A percentile compares a stretch with the other conserved stretches of the same genome.
These are phyloP conservation scores for Earliella scabrosa DNA, from an alignment of 1,284 basidiomycete genomes.

Conservation along the genomic window DNA sequence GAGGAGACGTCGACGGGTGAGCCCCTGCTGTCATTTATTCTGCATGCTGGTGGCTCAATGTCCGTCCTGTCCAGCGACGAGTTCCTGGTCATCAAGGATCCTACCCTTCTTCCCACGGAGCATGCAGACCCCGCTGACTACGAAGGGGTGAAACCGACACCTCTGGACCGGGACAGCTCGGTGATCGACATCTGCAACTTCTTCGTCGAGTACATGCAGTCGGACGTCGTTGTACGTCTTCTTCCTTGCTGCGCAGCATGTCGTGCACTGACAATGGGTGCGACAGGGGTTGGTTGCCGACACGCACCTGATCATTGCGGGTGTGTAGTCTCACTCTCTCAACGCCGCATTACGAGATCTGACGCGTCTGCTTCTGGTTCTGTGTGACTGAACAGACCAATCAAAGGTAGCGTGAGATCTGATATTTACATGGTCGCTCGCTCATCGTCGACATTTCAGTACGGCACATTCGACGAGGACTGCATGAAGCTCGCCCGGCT, in stretches of 20 bases:
- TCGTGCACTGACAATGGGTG: background rate
- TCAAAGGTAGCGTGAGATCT: slow-evolving; percentile 68
- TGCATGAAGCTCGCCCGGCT: slow-evolving; percentile 70
- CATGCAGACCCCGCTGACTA: slow-evolving; percentile 61
- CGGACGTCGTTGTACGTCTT: slow-evolving; percentile 64
- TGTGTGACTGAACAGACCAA: slow-evolving; percentile 51
- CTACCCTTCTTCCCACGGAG: slow-evolving; percentile 53
- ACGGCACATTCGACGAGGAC: slow-evolving; percentile 63
- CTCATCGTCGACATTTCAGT: no score
- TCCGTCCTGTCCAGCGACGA: slow-evolving; percentile 32
- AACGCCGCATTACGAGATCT: no score
- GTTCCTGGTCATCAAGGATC: slow-evolving; percentile 40
- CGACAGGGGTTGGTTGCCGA: slow-evolving; percentile 65
- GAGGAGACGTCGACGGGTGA: slow-evolving; percentile 79
- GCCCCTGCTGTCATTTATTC: slow-evolving; percentile 4
- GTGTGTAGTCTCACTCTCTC: slow-evolving; percentile 34
- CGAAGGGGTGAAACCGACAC: slow-evolving; percentile 31
- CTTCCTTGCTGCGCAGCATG: background rate
- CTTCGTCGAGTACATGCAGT: slow-evolving; percentile 82
- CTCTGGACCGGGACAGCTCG: slow-evolving; percentile 49
- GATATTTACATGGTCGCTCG: no score
- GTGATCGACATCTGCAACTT: slow-evolving; percentile 83
- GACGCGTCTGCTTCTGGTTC: no score
- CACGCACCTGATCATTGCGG: slow-evolving; percentile 74
- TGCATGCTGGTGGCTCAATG: background rate